Evolutionary conservation across 176 grass and related monocot genomes (phyloP), one percentile per base, ranked within the genome.

Genomic region (Oryza australiensis): DNA sequence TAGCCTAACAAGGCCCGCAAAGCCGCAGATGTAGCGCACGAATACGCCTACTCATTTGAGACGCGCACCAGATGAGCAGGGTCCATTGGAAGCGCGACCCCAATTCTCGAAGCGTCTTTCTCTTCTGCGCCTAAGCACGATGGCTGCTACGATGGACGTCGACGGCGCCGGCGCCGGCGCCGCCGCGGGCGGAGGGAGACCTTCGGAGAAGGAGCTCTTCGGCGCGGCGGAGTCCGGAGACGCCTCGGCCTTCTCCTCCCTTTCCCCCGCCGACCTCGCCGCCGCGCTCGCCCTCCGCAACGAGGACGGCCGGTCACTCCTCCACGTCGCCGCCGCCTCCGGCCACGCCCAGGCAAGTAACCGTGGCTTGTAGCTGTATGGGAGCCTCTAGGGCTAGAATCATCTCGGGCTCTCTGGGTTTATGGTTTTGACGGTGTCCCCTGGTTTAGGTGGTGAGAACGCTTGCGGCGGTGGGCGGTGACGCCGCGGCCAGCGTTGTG

Each of bases 261-360:
- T 95, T 64, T 9, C 69, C 24, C 68, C 80, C 57, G 76, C 87
- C 83, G 77, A 72, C 28, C 92, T 97, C 46, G 78, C 12, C 38
- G 62, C 77, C 9, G 88, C 71, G 16, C 91, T 84, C 45, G 82
- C 77, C 20, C 80, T 92, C 27, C 91, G 85, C 67, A 88, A 98
- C 71, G 93, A 98, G 69, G 96, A 98, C 73, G 87, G 85, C 68
- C 92, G 96, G 23, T 95, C 93, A 45, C 90, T 98, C 28, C 77
- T 98, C 86, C 96, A 98, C 77, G 96, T 93, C n/a, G 93, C 96
- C 40, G 74, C 91, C 33, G 57, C 96, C 32, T 87, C 78, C 29
- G 88, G 82, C 28, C 85, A 87, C 64, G 33, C 72, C 12, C 16
- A 98, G 90, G 95, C 46, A 70, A 57, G 42, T 59, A 9, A 1